Conservation (phyloP, 148 eudicot species). For the Camellia sinensis region DNA sequence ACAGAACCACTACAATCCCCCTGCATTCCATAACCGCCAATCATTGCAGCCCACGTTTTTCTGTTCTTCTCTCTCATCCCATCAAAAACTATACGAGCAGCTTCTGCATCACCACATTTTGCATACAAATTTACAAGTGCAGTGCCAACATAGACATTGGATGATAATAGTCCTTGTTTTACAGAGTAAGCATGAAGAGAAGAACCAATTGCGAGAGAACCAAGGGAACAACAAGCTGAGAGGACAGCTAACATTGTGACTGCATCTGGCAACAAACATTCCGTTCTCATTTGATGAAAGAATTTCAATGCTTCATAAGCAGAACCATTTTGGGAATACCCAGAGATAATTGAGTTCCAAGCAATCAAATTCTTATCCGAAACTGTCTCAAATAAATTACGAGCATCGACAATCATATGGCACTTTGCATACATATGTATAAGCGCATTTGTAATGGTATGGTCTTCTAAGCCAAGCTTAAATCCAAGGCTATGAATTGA, state of each 20-base stretch:
- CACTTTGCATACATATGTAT: conserved; percentile 85
- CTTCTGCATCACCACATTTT: conserved; percentile 65
- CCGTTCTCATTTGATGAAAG: conserved; percentile 60
- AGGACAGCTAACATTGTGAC: conserved; percentile 58
- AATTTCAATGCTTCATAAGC: conserved; percentile 46
- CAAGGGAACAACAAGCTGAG: conserved; percentile 64
- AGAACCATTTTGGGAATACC: conserved; percentile 60
- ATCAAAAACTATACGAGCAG: conserved; percentile 62
- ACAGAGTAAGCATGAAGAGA: conserved; percentile 57
- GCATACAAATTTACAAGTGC: conserved; percentile 74
- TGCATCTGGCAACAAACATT: conserved; percentile 47
- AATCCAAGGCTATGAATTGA: conserved; percentile 52
- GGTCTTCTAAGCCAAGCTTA: conserved; percentile 55
- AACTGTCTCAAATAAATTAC: conserved; percentile 48
- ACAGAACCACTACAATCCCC: conserved; percentile 59
- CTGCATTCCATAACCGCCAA: conserved; percentile 68
- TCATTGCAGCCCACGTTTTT: conserved; percentile 74
- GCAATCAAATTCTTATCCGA: conserved; percentile 50
- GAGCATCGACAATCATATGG: conserved; percentile 42
- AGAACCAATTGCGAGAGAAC: conserved; percentile 50
- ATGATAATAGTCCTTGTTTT: conserved; percentile 50
- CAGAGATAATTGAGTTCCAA: conserved; percentile 79
- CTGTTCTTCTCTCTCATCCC: conserved; percentile 60
- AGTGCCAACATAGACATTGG: conserved; percentile 48
- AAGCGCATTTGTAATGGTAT: conserved; percentile 58